Percentiles rank a stretch among this genome's conserved stretches.
Conservation (phyloP, 2,329 filamentous ascomycete genomes). For the Chlorencoelia australis region DNA sequence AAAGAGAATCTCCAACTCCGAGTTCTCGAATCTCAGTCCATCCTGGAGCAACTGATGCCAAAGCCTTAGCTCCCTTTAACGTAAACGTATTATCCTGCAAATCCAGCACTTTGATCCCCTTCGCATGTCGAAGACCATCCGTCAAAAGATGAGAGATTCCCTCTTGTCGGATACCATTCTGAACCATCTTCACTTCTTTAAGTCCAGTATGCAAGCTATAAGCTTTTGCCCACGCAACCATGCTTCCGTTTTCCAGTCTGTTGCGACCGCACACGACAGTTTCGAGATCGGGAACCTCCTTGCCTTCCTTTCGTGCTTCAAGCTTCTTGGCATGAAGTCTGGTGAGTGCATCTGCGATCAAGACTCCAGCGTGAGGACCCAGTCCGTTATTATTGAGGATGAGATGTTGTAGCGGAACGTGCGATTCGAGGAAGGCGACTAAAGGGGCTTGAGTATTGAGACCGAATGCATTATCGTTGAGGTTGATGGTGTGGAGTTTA, state of each 20-base stretch:
- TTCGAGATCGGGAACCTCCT: slow-evolving; percentile 73
- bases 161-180: slow-evolving; percentile 93
- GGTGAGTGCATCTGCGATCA: slow-evolving; percentile 80
- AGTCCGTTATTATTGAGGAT: slow-evolving; percentile 98
- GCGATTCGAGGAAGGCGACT: slow-evolving; percentile 79
- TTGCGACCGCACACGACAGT: slow-evolving; percentile 97
- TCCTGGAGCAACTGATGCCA: slow-evolving; percentile 61
- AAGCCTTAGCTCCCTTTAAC: slow-evolving; percentile 62
- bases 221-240: slow-evolving; percentile 87
- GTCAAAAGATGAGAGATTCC: slow-evolving; percentile 75
- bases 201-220: slow-evolving; percentile 76
- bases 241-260: slow-evolving; percentile 88
- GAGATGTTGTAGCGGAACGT: slow-evolving; percentile 84
- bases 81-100: slow-evolving; percentile 98
- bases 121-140: slow-evolving; percentile 64
- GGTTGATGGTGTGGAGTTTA: slow-evolving; percentile 80
- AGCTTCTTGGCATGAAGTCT: slow-evolving; percentile 78
- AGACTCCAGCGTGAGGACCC: slow-evolving; percentile 79
- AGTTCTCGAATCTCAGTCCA: slow-evolving; percentile 76
- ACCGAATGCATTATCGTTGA: slow-evolving; percentile 97
- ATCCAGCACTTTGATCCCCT: slow-evolving; percentile 65
- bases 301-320: slow-evolving; percentile 59
- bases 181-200: slow-evolving; percentile 88
- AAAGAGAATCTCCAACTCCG: slow-evolving; percentile 78
- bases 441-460: slow-evolving; percentile 90